Evolutionary conservation across 805 yeast genomes (phyloP).

Genomic region (Brettanomyces bruxellensis): DNA sequence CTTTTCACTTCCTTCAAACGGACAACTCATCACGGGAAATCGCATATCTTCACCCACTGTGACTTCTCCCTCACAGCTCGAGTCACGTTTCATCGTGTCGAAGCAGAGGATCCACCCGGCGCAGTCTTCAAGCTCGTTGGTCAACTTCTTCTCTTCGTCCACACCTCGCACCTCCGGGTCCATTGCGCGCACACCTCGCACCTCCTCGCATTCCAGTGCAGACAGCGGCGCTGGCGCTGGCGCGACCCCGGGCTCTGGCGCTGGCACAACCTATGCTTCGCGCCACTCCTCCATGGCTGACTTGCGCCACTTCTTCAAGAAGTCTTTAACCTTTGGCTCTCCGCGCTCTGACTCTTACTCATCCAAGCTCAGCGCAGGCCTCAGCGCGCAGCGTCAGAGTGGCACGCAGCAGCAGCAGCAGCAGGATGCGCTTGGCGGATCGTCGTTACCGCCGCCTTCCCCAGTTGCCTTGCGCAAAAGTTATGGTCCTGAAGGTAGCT

Average conservation of each 20-base stretch:
- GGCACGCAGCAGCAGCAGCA: neutral
- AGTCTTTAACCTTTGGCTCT: slow-evolving; percentile 21
- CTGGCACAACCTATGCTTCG: slow-evolving; percentile 26
- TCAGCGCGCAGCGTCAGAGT: slow-evolving; percentile 22
- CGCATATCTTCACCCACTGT: slow-evolving; percentile 67
- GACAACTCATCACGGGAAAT: slow-evolving; percentile 51
- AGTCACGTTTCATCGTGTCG: slow-evolving; percentile 77
- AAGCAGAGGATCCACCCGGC: slow-evolving; percentile 49
- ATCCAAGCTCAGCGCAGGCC: slow-evolving; percentile 27
- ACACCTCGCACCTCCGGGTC: slow-evolving; percentile 27
- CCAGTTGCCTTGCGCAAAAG: too few species aligned
- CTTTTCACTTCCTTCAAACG: slow-evolving; percentile 42
- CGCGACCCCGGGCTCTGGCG: neutral
- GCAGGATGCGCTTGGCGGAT: too few species aligned
- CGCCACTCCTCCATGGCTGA: slow-evolving; percentile 77
- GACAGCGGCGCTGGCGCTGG: slow-evolving; percentile 5
- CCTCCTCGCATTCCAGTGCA: neutral
- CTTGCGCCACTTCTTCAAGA: slow-evolving; percentile 62
- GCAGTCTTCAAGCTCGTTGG: slow-evolving; percentile 37
- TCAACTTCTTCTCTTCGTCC: slow-evolving; percentile 41
- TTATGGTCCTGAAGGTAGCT: too few species aligned
- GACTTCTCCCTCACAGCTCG: slow-evolving; percentile 49
- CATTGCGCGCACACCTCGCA: slow-evolving; percentile 5
- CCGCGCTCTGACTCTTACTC: slow-evolving; percentile 2
- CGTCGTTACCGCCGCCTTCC: too few species aligned